phyloP scores from a whole-genome alignment of 768 basidiomycete species.

The Mycena floridula region DNA sequence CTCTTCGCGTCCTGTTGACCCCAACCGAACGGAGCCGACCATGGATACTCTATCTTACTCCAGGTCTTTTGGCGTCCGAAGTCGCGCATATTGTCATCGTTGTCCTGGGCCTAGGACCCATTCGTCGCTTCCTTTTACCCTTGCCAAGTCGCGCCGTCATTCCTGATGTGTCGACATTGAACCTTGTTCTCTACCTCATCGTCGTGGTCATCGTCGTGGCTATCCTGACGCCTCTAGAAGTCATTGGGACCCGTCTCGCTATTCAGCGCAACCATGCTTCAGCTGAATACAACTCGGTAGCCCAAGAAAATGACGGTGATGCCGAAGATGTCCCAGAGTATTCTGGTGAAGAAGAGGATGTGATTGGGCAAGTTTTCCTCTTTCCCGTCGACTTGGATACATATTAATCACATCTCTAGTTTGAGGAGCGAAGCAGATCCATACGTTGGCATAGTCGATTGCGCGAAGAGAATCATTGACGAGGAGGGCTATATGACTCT shows the following conservation, averaged over 20 bases:
- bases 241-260: conserved; percentile 70
- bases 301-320: conserved; percentile 68
- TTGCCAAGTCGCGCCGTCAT: conserved; percentile 26
- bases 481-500: conserved; percentile 74
- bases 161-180: conserved; percentile 41
- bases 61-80: conserved; percentile 62
- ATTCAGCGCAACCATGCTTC: conserved; percentile 83
- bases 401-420: conserved; percentile 26
- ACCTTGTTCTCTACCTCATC: conserved; percentile 48
- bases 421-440: conserved; percentile 76
- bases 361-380: conserved; percentile 59
- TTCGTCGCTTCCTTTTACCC: conserved; percentile 41
- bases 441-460: conserved; percentile 69
- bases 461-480: conserved; percentile 65
- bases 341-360: conserved; percentile 70
- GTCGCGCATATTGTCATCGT: conserved; percentile 39
- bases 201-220: conserved; percentile 50
- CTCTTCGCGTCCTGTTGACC: conserved; percentile 68
- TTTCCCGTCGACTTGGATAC: background rate
- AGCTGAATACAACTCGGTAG: conserved; percentile 65
- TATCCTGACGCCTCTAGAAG: conserved; percentile 72
- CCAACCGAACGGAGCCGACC: conserved; percentile 75
- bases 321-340: conserved; percentile 56
- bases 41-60: conserved; percentile 78
- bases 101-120: conserved; percentile 39